These are phyloP conservation scores for Hericium coralloides DNA, from an alignment of 768 basidiomycete genomes.

Conservation along the genomic window DNA sequence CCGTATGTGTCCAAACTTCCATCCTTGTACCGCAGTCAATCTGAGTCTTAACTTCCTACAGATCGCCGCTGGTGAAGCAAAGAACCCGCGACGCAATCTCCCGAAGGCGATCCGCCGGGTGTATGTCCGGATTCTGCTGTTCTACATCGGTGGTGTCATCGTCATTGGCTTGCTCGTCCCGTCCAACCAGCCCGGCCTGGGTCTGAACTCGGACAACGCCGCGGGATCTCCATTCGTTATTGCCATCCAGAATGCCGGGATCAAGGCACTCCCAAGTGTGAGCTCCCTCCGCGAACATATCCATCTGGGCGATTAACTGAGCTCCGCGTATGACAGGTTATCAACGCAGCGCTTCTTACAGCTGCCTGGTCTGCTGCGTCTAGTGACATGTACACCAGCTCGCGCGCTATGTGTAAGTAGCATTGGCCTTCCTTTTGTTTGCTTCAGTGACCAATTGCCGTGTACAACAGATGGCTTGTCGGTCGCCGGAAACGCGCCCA, in stretches of 20 bases:
- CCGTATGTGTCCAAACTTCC: constrained; percentile 10
- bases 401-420: constrained; percentile 70
- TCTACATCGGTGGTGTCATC: constrained; percentile 52
- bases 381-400: constrained; percentile 86
- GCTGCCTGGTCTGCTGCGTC: constrained; percentile 91
- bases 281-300: constrained; percentile 2
- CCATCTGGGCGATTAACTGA: background rate
- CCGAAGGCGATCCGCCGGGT: constrained; percentile 34
- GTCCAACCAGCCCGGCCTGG: constrained; percentile 49
- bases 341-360: constrained; percentile 22
- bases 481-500: constrained; percentile 73
- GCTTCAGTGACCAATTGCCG: background rate
- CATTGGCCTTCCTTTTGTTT: background rate
- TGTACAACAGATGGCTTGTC: constrained; percentile 63
- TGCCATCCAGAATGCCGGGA: constrained; percentile 68
- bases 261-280: constrained; percentile 46
- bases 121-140: constrained; percentile 71
- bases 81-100: constrained; percentile 62
- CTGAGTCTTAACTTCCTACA: constrained; percentile 16
- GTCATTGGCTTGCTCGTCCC: constrained; percentile 83
- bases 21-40: background rate
- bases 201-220: constrained; percentile 47
- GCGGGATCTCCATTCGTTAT: constrained; percentile 87
- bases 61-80: constrained; percentile 87
- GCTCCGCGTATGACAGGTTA: constrained; percentile 12